Evolutionary conservation across 169 alveolate genomes (phyloP).

Genomic region (Cryptosporidium parvum): DNA sequence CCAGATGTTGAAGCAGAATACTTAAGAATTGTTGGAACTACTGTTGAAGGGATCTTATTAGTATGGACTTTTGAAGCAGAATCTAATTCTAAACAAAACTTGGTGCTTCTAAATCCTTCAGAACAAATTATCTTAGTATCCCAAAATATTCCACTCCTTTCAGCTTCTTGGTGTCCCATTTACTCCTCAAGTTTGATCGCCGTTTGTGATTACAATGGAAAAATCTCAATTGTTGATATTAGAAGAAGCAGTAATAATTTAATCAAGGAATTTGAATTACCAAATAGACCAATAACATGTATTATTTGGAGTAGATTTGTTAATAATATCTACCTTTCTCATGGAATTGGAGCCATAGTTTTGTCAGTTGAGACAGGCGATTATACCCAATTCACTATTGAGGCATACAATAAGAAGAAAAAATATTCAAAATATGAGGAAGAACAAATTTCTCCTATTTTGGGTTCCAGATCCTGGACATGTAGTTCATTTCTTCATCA

Average conservation of each 20-base stretch:
- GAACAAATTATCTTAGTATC: conserved; percentile 48
- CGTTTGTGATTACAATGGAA: conserved; percentile 42
- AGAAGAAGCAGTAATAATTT: conserved; percentile 39
- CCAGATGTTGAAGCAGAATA: conserved; percentile 1
- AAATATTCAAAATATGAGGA: conserved; percentile 30
- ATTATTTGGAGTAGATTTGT: conserved; percentile 62
- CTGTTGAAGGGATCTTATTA: conserved; percentile 36
- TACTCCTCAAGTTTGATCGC: conserved; percentile 16
- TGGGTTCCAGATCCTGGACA: conserved; percentile 73
- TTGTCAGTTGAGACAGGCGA: conserved; percentile 57
- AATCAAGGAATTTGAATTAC: conserved; percentile 46
- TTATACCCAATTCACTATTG: conserved; percentile 66
- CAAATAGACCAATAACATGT: conserved; percentile 66
- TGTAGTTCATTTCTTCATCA: conserved; percentile 58
- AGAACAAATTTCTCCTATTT: conserved; percentile 12
- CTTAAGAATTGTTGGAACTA: conserved; percentile 51
- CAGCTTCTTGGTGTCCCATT: conserved; percentile 71
- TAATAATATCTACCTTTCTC: conserved; percentile 39
- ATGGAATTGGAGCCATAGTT: conserved; percentile 66
- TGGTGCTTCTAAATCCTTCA: conserved; percentile 6
- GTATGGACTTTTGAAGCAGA: conserved; percentile 52
- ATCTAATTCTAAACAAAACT: not conserved
- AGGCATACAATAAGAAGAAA: conserved; percentile 40
- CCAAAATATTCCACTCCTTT: conserved; percentile 38
- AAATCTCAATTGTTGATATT: conserved; percentile 49